Evolutionary conservation across 2,329 filamentous ascomycete species (phyloP).

Genomic region (Paecilomyces fulvus): DNA sequence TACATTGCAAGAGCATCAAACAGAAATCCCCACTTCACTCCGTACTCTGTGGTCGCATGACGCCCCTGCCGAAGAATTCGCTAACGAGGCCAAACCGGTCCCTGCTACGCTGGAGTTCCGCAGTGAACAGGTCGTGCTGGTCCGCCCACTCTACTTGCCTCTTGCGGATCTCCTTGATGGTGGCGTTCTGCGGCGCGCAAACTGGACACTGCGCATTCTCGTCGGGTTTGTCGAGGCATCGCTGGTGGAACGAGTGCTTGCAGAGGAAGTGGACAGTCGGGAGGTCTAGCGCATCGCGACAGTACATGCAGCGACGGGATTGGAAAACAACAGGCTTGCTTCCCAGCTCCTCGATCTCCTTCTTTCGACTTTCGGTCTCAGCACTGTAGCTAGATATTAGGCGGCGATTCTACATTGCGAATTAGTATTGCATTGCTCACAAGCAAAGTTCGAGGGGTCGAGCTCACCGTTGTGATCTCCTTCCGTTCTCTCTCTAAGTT

Average conservation of each 20-base stretch:
- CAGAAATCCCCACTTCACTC: constrained; percentile 14
- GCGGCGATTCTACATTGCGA: constrained; percentile 54
- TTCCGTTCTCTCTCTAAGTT: constrained; percentile 83
- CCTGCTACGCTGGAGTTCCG: constrained; percentile 65
- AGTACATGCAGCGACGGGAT: constrained; percentile 77
- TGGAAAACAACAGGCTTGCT: constrained; percentile 83
- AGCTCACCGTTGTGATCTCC: constrained; percentile 60
- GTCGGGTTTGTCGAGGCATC: constrained; percentile 65
- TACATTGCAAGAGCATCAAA: not conserved
- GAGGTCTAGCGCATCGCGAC: constrained; percentile 68
- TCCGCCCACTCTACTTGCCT: constrained; percentile 80
- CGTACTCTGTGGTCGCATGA: constrained; percentile 55
- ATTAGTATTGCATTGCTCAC: constrained; percentile 8
- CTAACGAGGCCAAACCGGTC: constrained; percentile 86
- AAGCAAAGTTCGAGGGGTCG: not conserved
- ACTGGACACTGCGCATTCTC: constrained; percentile 72
- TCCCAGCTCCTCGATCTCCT: constrained; percentile 68
- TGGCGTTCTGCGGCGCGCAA: constrained; percentile 75
- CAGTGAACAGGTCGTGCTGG: constrained; percentile 80
- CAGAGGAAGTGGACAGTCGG: constrained; percentile 94
- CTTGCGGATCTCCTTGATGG: constrained; percentile 75
- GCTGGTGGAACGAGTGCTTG: constrained; percentile 93
- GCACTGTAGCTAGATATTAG: constrained; percentile 74
- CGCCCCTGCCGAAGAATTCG: constrained; percentile 89
- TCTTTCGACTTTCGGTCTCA: constrained; percentile 72